These are phyloP conservation scores for Chlamydomonas sphaeroides DNA, from an alignment of 139 green algal genomes.

Conservation along the genomic window DNA sequence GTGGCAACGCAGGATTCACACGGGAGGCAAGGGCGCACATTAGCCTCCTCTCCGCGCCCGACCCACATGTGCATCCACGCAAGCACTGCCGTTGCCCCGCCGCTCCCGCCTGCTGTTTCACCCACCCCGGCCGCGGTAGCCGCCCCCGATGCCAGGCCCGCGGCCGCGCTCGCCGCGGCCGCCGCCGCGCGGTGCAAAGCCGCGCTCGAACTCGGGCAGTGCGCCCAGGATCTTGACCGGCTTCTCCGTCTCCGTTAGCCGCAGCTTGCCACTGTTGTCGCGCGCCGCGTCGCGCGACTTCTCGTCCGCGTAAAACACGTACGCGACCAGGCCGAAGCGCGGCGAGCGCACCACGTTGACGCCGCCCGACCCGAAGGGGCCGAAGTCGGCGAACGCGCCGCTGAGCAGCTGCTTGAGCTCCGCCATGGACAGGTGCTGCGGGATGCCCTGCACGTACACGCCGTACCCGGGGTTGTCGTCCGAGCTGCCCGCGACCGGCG, in stretches of 20 bases:
- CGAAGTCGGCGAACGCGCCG: slow-evolving; percentile 19
- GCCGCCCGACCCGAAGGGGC: not conserved
- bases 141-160: slow-evolving; percentile 7
- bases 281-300: slow-evolving; percentile 3
- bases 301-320: slow-evolving; percentile 26
- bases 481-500: not conserved
- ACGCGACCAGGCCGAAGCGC: slow-evolving; percentile 35
- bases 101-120: too few species aligned
- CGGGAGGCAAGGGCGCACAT: too few species aligned
- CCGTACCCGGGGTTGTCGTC: slow-evolving; percentile 1
- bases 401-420: slow-evolving; percentile 17
- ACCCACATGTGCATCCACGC: too few species aligned
- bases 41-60: too few species aligned
- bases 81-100: too few species aligned
- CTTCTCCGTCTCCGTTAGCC: slow-evolving; percentile 11
- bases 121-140: slow-evolving; percentile 7
- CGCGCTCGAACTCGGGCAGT: slow-evolving; percentile 21
- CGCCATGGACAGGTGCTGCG: not conserved
- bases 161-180: slow-evolving; percentile 31
- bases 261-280: slow-evolving; percentile 24
- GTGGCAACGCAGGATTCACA: too few species aligned
- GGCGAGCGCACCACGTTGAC: slow-evolving; percentile 30
- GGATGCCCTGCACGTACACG: slow-evolving; percentile 31
- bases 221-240: slow-evolving; percentile 15
- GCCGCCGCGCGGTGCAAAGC: slow-evolving; percentile 9